Evolutionary conservation across 768 basidiomycete genomes (phyloP), one percentile per base, ranked within the genome.

Genomic region (Rhodotorula paludigena): DNA sequence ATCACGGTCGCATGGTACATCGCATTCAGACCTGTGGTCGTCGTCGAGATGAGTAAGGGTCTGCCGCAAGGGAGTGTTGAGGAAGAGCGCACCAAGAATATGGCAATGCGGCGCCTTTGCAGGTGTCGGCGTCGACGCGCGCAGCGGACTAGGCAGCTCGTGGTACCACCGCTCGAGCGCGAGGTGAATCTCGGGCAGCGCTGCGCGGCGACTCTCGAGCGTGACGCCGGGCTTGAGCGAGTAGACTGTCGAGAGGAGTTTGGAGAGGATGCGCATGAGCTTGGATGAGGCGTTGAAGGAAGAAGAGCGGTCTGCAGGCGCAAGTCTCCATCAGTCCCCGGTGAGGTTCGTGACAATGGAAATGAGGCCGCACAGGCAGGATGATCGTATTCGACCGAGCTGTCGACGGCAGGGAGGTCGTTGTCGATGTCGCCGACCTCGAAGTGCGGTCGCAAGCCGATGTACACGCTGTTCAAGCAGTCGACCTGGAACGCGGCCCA

Each of bases 121-220:
- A 6, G 39, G 28, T 2, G 45, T 38, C 11, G 44, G 54, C 44
- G 47, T 57, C 5, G 48, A 49, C 14, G 63, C 63, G 3, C 63
- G 28, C 14, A 64, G n/a, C 21, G 30, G 56, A 9, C 47, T 39
- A 0, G 63, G 55, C 8, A 64, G 56, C 0, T 51, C 55, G 33
- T 57, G 55, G 39, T 64, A 64, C 63, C 63, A 65, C 10, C 10
- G 11, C 33, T 65, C 64, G 20, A 65, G 42, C 18, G 41, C 51
- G 20, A 65, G 51, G 16, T 65, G 57, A 1, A 65, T 25, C 16
- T 65, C 64, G 5, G 64, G 57, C 4, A 65, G 49, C 2, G 64
- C 64, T 2, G 49, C 52, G 15, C 44, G 49, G 2, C 64, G 57
- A 1, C 41, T 14, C 14, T 41, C 35, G n/a, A 65, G 42, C 7